Conservation (phyloP, 768 basidiomycete species). For the Suillus discolor region DNA sequence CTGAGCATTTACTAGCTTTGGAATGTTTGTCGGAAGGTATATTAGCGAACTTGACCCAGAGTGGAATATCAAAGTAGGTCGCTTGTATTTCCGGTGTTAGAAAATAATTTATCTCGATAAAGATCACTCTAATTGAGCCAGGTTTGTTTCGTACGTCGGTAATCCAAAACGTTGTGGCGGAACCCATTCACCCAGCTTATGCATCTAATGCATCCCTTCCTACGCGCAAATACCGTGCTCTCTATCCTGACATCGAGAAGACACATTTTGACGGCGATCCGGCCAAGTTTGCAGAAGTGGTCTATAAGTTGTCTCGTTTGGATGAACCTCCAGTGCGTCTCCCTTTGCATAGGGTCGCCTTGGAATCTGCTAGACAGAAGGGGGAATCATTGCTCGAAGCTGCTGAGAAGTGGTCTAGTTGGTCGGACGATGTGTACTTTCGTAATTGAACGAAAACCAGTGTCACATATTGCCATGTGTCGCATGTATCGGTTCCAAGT, state of each 20-base stretch:
- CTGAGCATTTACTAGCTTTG: slow-evolving; percentile 26
- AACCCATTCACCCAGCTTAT: slow-evolving; percentile 20
- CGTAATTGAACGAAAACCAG: slow-evolving; percentile 6
- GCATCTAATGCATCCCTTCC: slow-evolving; percentile 29
- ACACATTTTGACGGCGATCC: slow-evolving; percentile 27
- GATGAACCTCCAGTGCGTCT: slow-evolving; percentile 21
- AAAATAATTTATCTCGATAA: slow-evolving; percentile 1
- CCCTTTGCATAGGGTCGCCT: slow-evolving; percentile 27
- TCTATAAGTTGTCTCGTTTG: slow-evolving; percentile 20
- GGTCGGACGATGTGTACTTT: slow-evolving; percentile 29
- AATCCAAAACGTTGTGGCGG: slow-evolving; percentile 11
- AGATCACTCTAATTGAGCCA: slow-evolving; percentile 27
- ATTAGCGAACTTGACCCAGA: slow-evolving; percentile 35
- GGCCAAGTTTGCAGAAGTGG: slow-evolving; percentile 22
- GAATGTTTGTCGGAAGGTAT: slow-evolving; percentile 34
- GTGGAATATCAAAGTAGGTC: slow-evolving; percentile 38
- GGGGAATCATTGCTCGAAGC: slow-evolving; percentile 21
- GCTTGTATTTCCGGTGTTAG: neutral
- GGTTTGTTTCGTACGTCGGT: slow-evolving; percentile 28
- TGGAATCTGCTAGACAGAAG: slow-evolving; percentile 23
- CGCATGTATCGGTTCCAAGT: neutral
- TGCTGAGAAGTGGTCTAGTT: slow-evolving; percentile 22
- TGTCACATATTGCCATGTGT: neutral
- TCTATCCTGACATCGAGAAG: slow-evolving; percentile 19
- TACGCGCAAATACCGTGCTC: slow-evolving; percentile 24